A percentile compares a stretch with the other conserved stretches of the same genome.
phyloP scores from a whole-genome alignment of 768 basidiomycete species.

The Cubamyces sp. region DNA sequence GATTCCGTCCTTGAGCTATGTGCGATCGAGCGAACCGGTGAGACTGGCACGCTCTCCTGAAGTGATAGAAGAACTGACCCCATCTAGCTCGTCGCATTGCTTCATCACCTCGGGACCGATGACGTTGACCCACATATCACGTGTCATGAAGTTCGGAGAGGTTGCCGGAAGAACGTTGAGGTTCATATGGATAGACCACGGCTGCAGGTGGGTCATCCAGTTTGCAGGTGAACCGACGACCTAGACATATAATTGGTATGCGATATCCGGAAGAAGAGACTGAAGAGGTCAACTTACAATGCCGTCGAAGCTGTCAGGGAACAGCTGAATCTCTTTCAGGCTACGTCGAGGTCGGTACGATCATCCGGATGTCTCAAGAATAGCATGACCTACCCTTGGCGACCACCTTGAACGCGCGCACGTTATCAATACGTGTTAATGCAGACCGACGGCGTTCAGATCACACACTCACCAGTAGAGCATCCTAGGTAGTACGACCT shows the following conservation, averaged over 20 bases:
- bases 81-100: conserved; percentile 38
- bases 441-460: too few relatives aligned
- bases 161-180: conserved; percentile 26
- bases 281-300: conserved; percentile 21
- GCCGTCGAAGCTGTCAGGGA: conserved; percentile 38
- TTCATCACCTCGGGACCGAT: conserved; percentile 35
- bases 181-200: conserved; percentile 28
- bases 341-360: background rate
- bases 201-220: conserved; percentile 26
- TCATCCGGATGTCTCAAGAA: too few relatives aligned
- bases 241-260: conserved; percentile 2
- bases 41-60: background rate
- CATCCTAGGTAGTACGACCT: conserved; percentile 36
- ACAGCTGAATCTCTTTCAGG: conserved; percentile 28
- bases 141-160: conserved; percentile 30
- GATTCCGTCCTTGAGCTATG: conserved; percentile 32
- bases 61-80: conserved; percentile 17
- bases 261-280: too few relatives aligned
- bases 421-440: too few relatives aligned
- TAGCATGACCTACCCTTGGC: conserved; percentile 28
- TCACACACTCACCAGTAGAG: conserved; percentile 28
- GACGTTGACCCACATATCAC: conserved; percentile 28
- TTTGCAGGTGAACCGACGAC: conserved; percentile 36
- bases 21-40: background rate
- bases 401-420: conserved; percentile 22